These are phyloP conservation scores for Niveomyces coronatus DNA, from an alignment of 2,329 filamentous ascomycete species.

Conservation along the genomic window DNA sequence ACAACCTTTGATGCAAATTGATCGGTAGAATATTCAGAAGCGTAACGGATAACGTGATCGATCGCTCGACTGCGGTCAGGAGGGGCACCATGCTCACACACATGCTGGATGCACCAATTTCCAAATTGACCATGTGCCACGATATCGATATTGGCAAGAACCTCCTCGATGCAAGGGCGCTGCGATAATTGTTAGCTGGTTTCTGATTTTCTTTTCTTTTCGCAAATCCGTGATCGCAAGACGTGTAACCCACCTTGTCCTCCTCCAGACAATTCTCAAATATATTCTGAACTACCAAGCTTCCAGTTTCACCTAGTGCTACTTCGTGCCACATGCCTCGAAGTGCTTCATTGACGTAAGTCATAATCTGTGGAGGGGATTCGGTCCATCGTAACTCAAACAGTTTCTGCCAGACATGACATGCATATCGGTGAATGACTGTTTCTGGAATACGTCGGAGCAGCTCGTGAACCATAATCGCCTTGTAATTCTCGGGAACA, in stretches of 20 bases:
- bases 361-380: slow-evolving; percentile 95
- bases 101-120: slow-evolving; percentile 99
- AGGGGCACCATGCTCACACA: slow-evolving; percentile 90
- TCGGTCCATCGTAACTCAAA: slow-evolving; percentile 96
- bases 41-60: slow-evolving; percentile 88
- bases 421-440: slow-evolving; percentile 96
- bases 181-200: slow-evolving; percentile 28
- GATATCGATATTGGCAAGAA: slow-evolving; percentile 87
- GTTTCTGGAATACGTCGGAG: slow-evolving; percentile 93
- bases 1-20: slow-evolving; percentile 99
- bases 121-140: slow-evolving; percentile 97
- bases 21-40: slow-evolving; percentile 95
- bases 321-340: slow-evolving; percentile 98
- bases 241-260: slow-evolving; percentile 85
- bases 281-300: slow-evolving; percentile 96
- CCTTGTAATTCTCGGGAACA: slow-evolving; percentile 95
- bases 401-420: slow-evolving; percentile 98
- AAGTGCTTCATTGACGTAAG: slow-evolving; percentile 90
- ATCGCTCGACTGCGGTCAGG: slow-evolving; percentile 87
- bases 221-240: no score
- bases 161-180: slow-evolving; percentile 96
- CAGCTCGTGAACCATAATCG: slow-evolving; percentile 96
- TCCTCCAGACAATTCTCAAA: slow-evolving; percentile 99
- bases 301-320: slow-evolving; percentile 91
- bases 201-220: no score